phyloP scores from a whole-genome alignment of 306 rosid genomes.

The Boehmeria nivea region DNA sequence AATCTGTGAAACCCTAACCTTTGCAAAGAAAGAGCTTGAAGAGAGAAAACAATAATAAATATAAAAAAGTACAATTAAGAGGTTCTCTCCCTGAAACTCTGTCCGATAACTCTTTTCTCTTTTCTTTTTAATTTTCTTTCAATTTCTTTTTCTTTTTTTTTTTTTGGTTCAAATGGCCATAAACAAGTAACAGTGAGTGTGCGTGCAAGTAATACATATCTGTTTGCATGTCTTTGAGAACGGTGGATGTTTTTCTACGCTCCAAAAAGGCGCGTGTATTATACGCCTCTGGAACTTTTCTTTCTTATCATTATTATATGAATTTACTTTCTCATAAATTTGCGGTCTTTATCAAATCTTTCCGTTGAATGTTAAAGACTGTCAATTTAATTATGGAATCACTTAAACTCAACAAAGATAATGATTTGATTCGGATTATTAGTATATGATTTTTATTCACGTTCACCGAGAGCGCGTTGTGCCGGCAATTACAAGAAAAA shows the following conservation, averaged over 20 bases:
- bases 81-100: constrained; percentile 25
- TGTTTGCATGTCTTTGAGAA: constrained; percentile 4
- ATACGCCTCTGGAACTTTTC: neutral
- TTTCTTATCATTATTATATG: too few species aligned
- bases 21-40: constrained; percentile 17
- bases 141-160: neutral
- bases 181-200: neutral
- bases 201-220: constrained; percentile 34
- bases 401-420: too few species aligned
- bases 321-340: neutral
- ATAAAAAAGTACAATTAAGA: neutral
- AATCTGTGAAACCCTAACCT: constrained; percentile 32
- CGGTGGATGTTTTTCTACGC: constrained; percentile 25
- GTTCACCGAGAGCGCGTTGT: too few species aligned
- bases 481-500: too few species aligned
- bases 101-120: neutral
- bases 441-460: too few species aligned
- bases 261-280: constrained; percentile 16
- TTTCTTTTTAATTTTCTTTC: neutral
- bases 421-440: too few species aligned
- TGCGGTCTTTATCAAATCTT: neutral
- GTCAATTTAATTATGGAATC: too few species aligned
- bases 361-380: too few species aligned
- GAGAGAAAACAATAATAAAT: constrained; percentile 1
- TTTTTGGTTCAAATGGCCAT: constrained; percentile 6